phyloP scores from a whole-genome alignment of 1,139 yeast genomes.

The Taiozyma sp. region DNA sequence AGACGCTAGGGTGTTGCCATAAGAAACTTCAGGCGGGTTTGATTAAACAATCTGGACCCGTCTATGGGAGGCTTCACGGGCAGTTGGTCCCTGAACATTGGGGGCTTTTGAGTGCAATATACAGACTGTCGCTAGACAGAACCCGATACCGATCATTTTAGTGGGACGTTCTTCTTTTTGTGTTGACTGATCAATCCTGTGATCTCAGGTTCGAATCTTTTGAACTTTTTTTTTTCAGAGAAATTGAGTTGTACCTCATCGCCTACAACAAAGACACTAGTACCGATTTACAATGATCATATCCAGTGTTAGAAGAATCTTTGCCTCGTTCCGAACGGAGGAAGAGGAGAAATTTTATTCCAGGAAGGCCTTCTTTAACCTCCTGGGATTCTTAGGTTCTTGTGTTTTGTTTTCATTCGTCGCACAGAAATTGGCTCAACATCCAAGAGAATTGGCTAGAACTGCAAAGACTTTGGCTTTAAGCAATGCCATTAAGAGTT shows the following conservation, averaged over 20 bases:
- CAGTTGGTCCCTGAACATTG: conserved; percentile 45
- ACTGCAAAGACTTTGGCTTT: conserved; percentile 19
- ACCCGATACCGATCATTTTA: conserved; percentile 83
- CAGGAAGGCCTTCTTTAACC: conserved; percentile 73
- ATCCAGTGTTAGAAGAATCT: conserved; percentile 68
- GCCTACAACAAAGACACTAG: no score
- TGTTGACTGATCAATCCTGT: not conserved
- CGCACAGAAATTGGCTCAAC: conserved; percentile 54
- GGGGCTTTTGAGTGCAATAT: conserved; percentile 74
- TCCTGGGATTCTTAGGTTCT: conserved; percentile 74
- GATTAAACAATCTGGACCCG: not conserved
- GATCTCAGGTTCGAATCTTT: not conserved
- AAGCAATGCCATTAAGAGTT: conserved; percentile 13
- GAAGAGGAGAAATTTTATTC: conserved; percentile 79
- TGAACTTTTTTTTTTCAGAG: not conserved
- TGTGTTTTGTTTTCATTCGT: conserved; percentile 77
- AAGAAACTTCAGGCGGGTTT: conserved; percentile 42
- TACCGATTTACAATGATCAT: conserved; percentile 35
- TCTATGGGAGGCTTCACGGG: conserved; percentile 69
- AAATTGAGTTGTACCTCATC: not conserved
- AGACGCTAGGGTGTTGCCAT: conserved; percentile 70
- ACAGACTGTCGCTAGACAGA: conserved; percentile 46
- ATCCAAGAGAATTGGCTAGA: conserved; percentile 20
- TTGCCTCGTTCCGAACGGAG: conserved; percentile 78
- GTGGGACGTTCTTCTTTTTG: conserved; percentile 20